These are phyloP conservation scores for Populus hybrid DNA, from an alignment of 441 rosid species.

Conservation along the genomic window DNA sequence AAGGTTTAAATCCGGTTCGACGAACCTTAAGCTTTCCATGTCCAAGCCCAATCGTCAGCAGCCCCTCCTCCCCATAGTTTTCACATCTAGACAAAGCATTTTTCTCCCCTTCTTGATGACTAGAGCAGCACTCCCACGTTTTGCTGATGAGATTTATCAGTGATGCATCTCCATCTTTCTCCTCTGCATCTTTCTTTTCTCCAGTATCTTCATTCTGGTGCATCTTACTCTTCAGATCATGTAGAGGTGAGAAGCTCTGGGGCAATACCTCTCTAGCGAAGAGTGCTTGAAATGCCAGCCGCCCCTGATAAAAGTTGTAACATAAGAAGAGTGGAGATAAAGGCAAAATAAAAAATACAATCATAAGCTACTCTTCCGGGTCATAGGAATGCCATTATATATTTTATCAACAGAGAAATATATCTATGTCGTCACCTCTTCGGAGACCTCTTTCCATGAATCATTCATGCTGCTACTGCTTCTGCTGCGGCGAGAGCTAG, in stretches of 20 bases:
- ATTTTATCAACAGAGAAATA: neutral
- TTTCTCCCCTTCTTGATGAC: constrained; percentile 43
- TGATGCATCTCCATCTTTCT: constrained; percentile 31
- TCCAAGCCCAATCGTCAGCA: constrained; percentile 59
- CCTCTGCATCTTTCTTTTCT: constrained; percentile 31
- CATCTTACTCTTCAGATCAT: constrained; percentile 24
- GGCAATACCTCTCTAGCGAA: constrained; percentile 82
- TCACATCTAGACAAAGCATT: constrained; percentile 17
- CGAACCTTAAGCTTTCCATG: constrained; percentile 50
- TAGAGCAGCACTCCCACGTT: constrained; percentile 23
- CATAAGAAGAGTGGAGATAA: constrained; percentile 8
- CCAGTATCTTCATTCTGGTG: constrained; percentile 32
- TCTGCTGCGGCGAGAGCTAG: constrained; percentile 54
- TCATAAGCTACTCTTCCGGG: neutral
- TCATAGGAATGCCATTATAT: neutral
- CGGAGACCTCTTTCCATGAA: constrained; percentile 90
- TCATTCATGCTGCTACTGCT: constrained; percentile 49
- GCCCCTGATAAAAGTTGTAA: constrained; percentile 48
- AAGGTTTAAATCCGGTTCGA: constrained; percentile 88
- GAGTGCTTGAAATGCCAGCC: constrained; percentile 87
- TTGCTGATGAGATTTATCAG: constrained; percentile 50
- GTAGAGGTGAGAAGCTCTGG: constrained; percentile 86
- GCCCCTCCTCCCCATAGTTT: constrained; percentile 35
- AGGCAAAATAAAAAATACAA: constrained; percentile 1
- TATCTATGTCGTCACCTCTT: constrained; percentile 50